These are phyloP conservation scores for Gloeopeniophorella convolvens DNA, from an alignment of 768 basidiomycete genomes.

Conservation along the genomic window DNA sequence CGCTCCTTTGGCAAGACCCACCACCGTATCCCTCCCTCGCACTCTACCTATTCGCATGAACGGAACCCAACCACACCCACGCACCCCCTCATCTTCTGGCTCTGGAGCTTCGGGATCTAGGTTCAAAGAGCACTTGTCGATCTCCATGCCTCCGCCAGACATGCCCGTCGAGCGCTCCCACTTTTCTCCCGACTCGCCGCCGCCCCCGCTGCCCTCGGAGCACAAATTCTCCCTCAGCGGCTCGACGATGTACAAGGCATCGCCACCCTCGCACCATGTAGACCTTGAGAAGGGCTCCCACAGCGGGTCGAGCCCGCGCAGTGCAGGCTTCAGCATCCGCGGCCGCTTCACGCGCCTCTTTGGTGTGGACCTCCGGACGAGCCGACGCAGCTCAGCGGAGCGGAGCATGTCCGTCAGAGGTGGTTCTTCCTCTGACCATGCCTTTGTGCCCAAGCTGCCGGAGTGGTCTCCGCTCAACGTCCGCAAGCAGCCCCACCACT, in stretches of 20 bases:
- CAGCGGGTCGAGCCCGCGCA: constrained; percentile 15
- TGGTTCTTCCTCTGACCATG: constrained; percentile 26
- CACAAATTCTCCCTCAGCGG: constrained; percentile 14
- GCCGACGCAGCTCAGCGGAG: constrained; percentile 23
- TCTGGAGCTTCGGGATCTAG: background rate
- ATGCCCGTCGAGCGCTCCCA: constrained; percentile 30
- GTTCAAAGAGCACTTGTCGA: constrained; percentile 16
- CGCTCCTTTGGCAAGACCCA: too few relatives aligned
- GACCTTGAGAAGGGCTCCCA: constrained; percentile 20
- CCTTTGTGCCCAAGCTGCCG: constrained; percentile 14
- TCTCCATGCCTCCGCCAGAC: constrained; percentile 19
- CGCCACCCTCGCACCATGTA: constrained; percentile 20
- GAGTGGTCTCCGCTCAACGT: constrained; percentile 37
- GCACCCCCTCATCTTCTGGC: constrained; percentile 1
- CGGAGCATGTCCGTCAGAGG: constrained; percentile 17
- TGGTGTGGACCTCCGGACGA: constrained; percentile 31
- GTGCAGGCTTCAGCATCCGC: constrained; percentile 21
- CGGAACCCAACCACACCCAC: background rate
- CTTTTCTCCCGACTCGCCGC: constrained; percentile 41
- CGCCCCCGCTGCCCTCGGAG: constrained; percentile 25
- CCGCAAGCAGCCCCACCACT: constrained; percentile 27
- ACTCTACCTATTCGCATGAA: constrained; percentile 7
- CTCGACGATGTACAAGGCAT: constrained; percentile 23
- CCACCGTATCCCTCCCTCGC: background rate
- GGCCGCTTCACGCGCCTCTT: constrained; percentile 34